Evolutionary conservation across 2,329 filamentous ascomycete genomes (phyloP), one percentile per base, ranked within the genome.

Genomic region (Hymenoscyphus salicellus): DNA sequence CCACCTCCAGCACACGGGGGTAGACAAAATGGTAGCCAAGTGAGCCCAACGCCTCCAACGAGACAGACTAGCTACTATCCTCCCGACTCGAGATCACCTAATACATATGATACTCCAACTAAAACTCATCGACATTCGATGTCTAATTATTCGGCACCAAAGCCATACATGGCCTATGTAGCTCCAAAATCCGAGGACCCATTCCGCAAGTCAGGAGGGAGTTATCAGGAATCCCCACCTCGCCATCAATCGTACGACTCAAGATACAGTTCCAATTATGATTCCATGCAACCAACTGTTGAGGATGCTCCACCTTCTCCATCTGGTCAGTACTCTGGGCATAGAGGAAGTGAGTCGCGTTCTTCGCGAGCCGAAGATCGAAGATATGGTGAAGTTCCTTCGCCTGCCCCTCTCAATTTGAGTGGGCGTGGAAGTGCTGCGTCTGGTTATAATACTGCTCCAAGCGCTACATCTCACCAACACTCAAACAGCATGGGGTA

Each of bases 251-350:
- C 73, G n/a, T 75, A 72, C 58, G 73, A 75, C 60, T 69, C 73
- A n/a, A 68, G 69, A 49, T 78, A 77, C 61, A 75, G 77, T 62
- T 69, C 72, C 17, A 73, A 77, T 63, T 78, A 80, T 66, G 77
- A 76, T 11, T 76, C 77, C 6, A 80, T 81, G 79, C 79, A 81
- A 64, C 78, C 79, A 8, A 78, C 78, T 0, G 79, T 81, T 57
- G 79, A 81, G 67, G 79, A 81, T 71, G 79, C 70, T 30, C 73
- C 74, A 14, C 69, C 70, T 6, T 74, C 73, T 55, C 73, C 74
- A 23, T 67, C 70, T 20, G 65, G 62, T 38, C 58, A 41, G 8
- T 65, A 65, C 49, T 65, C 69, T 32, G 60, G 65, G 5, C 66
- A 69, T 56, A 57, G 68, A 65, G 65, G 61, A 11, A 70, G 66